Base-by-base conservation (phyloP, 371 early-diverging fungal species). In the Smittium culicis region DNA sequence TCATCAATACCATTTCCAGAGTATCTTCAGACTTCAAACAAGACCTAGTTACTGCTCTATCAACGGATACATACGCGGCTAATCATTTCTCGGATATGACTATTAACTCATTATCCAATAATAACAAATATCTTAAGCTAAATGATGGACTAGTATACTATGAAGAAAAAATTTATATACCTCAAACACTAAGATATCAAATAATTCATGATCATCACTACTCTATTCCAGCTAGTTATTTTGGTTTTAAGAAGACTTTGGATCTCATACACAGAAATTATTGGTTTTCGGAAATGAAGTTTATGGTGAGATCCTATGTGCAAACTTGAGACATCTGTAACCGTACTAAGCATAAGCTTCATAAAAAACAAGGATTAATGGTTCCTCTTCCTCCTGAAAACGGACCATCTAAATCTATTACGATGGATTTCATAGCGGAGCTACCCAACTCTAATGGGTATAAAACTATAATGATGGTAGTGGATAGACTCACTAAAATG, bases 371-470 rank as follows among this genome's bases (percentile, higher is more conserved):
- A n/a, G 74, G 77, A 11, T 68, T 77, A 17, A 72, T 83, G 1
- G 65, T 78, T 31, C 75, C 79, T 0, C 72, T 83, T 0, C 69
- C 61, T 14, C 65, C 82, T 2, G 73, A 74, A 0, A 31, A 20
- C 1, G 2, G 34, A 8, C 71, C 59, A 1, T 75, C 70, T 73
- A 17, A 67, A 0, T 62, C 66, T 34, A 62, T 74, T 0, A 61
- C 70, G 17, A 71, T 79, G 70, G 80, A 79, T 61, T 79, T 77
- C 54, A 71, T 79, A 25, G 69, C 68, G 0, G 69, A 65, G 3
- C 69, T 80, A 0, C 81, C 79, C 0, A n/a, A 31, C 1, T 66
- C 71, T 0, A 27, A 55, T 1, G 64, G 65, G 3, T 66, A 66
- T 64, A 67, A 65, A 54, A 71, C 79, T 0, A 79, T 77, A 35